phyloP scores from a whole-genome alignment of 345 rosid genomes.

The Ailanthus altissimus region DNA sequence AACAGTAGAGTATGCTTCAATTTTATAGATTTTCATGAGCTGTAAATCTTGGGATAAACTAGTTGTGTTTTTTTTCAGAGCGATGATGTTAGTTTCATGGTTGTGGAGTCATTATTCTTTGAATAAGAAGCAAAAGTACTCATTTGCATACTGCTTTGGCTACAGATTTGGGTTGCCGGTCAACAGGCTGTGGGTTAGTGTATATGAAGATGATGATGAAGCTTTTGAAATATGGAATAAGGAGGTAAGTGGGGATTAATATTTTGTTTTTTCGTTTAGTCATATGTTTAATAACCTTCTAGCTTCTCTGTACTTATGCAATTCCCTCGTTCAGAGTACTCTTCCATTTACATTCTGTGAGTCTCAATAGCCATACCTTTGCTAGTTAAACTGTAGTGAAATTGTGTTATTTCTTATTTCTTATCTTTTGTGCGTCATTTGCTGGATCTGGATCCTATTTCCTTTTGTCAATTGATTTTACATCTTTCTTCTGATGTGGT shows the following conservation, averaged over 20 bases:
- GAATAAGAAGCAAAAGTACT: background rate
- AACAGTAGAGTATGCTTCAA: conserved; percentile 58
- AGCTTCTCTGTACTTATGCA: background rate
- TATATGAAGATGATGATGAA: conserved; percentile 87
- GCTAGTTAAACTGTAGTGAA: background rate
- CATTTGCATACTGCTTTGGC: conserved; percentile 11
- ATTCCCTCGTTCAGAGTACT: background rate
- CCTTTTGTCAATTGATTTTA: background rate
- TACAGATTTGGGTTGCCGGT: conserved; percentile 64
- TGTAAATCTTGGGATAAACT: conserved; percentile 9
- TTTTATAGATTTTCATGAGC: conserved; percentile 16
- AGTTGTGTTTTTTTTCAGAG: background rate
- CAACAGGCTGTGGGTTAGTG: conserved; percentile 80
- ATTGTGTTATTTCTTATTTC: background rate
- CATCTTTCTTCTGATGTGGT: background rate
- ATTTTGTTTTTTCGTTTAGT: background rate
- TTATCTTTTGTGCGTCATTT: background rate
- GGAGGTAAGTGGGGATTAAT: conserved; percentile 45
- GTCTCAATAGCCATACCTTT: background rate
- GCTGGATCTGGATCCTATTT: background rate
- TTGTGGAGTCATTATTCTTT: conserved; percentile 6
- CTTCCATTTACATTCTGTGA: background rate
- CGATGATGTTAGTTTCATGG: background rate
- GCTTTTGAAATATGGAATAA: conserved; percentile 82
- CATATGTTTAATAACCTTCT: background rate